Base-by-base conservation (phyloP, 495 filamentous ascomycete species). In the Hypoxylon lienhwacheense region DNA sequence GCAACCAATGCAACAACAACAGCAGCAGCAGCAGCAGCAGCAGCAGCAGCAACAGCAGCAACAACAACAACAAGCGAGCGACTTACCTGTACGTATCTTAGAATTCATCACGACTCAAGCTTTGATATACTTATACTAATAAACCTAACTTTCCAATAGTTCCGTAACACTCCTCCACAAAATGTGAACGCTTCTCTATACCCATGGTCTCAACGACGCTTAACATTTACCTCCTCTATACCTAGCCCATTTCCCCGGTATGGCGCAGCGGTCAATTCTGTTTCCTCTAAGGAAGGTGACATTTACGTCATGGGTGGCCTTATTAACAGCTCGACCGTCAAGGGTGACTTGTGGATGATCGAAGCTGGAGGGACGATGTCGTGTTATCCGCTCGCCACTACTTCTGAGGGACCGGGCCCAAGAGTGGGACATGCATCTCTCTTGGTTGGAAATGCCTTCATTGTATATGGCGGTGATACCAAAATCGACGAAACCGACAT, bases 251-350 rank as follows among this genome's bases (percentile, higher is more conserved):
- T 99, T 66, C 95, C 95, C 7, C 85, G 95, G 66, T 97, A 97
- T 80, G 95, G 95, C 65, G 91, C 95, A 33, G 95, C 95, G 6
- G 91, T 96, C 70, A 99, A 97, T 69, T 80, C 91, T 0, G 78
- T 87, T 10, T 85, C 91, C 12, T 95, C 91, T 5, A 97, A 97
- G 69, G 95, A 99, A 71, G 95, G 95, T 36, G 88, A 95, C 64
- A 88, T 99, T 37, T 99, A 97, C 63, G 79, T 99, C 61, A 97
- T 99, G 92, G 95, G 95, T 33, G 95, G 95, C 34, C 71, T 99
- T 46, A 89, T 97, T 60, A 90, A 95, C 65, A 91, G 91, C 33
- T 88, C 89, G 6, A 95, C 88, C 0, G 93, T 97, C 10, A 96
- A 95, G 63, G 95, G 95, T 20, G 95, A 99, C 70, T 70, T 99